Conservation (phyloP, 2,329 filamentous ascomycete species). For the Fusarium continuum region DNA sequence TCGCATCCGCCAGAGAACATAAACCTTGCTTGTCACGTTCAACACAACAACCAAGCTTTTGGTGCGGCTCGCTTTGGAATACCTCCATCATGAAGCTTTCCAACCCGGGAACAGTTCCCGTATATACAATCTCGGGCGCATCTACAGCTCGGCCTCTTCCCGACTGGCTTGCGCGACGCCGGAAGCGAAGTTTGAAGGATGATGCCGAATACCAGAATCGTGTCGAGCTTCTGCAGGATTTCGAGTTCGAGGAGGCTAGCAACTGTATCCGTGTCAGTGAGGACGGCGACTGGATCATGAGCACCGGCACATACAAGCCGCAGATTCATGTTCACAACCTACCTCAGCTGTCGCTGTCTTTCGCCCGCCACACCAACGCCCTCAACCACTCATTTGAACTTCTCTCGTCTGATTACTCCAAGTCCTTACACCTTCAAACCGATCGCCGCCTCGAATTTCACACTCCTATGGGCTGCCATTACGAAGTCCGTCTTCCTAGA, state of each 20-base stretch:
- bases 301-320: slow-evolving; percentile 77
- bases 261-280: slow-evolving; percentile 89
- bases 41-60: slow-evolving; percentile 24
- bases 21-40: slow-evolving; percentile 29
- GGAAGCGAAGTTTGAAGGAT: slow-evolving; percentile 91
- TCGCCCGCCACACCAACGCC: slow-evolving; percentile 87
- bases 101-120: slow-evolving; percentile 82
- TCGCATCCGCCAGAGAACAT: slow-evolving; percentile 20
- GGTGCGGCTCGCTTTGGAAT: slow-evolving; percentile 12
- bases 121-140: slow-evolving; percentile 94
- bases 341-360: slow-evolving; percentile 92
- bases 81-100: slow-evolving; percentile 75
- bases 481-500: slow-evolving; percentile 86
- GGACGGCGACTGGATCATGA: slow-evolving; percentile 98
- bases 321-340: slow-evolving; percentile 93
- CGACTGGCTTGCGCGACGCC: slow-evolving; percentile 91
- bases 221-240: slow-evolving; percentile 94
- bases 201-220: slow-evolving; percentile 93
- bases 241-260: slow-evolving; percentile 96
- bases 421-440: slow-evolving; percentile 91
- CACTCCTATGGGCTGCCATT: slow-evolving; percentile 86
- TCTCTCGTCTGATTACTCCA: slow-evolving; percentile 90
- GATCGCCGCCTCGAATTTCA: slow-evolving; percentile 95
- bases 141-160: slow-evolving; percentile 87
- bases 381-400: slow-evolving; percentile 92